Conservation (phyloP, 129 eudicot species). For the Pittosporum tobira region DNA sequence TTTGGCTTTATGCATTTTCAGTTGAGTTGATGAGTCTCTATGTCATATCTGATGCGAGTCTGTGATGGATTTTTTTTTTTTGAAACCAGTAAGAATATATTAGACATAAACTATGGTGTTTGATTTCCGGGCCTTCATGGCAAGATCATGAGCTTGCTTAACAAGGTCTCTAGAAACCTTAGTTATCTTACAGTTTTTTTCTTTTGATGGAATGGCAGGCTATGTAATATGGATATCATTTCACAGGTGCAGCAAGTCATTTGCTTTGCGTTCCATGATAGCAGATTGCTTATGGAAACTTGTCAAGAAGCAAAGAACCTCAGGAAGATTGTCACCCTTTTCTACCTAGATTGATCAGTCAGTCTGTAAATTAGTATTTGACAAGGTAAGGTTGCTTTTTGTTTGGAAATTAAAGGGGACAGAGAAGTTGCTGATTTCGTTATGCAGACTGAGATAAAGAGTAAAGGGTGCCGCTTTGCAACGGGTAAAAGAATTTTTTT, state of each 20-base stretch:
- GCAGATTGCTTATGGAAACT: slow-evolving; percentile 92
- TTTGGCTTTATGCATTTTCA: background rate
- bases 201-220: slow-evolving; percentile 36
- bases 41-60: too few relatives aligned
- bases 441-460: too few relatives aligned
- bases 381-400: background rate
- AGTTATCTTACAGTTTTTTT: too few relatives aligned
- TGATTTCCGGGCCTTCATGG: too few relatives aligned
- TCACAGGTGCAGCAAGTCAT: slow-evolving; percentile 95
- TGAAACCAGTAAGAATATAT: too few relatives aligned
- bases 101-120: too few relatives aligned
- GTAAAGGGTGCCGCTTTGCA: background rate
- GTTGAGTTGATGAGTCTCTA: background rate
- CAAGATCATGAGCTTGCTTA: too few relatives aligned
- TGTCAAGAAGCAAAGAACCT: slow-evolving; percentile 98
- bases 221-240: slow-evolving; percentile 97
- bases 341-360: slow-evolving; percentile 58
- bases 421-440: too few relatives aligned
- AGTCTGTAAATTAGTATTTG: background rate
- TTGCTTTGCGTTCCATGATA: slow-evolving; percentile 93
- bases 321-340: slow-evolving; percentile 90
- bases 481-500: background rate
- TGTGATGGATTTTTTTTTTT: too few relatives aligned
- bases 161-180: too few relatives aligned
- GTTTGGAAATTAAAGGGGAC: background rate